phyloP scores from a whole-genome alignment of 2,329 filamentous ascomycete genomes.

The Sclerotinia trifoliorum region DNA sequence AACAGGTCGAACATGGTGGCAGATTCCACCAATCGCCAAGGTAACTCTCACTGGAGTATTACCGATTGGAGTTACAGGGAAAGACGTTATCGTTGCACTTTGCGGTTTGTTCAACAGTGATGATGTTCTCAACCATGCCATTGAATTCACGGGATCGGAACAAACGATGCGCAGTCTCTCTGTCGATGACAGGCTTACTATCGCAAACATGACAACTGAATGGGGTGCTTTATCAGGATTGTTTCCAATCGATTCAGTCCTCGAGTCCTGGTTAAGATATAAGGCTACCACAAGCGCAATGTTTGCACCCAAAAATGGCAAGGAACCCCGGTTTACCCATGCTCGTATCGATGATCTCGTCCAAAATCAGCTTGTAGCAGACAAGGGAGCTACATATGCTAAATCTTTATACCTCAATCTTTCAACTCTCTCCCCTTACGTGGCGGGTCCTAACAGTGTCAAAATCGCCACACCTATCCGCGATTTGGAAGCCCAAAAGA shows the following conservation, averaged over 20 bases:
- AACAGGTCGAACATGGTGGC: constrained; percentile 82
- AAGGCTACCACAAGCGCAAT: constrained; percentile 74
- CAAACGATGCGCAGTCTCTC: constrained; percentile 72
- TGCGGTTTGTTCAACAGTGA: constrained; percentile 83
- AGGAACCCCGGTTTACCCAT: constrained; percentile 66
- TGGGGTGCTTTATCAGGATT: constrained; percentile 71
- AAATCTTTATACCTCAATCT: constrained; percentile 82
- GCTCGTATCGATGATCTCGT: constrained; percentile 70
- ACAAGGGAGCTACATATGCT: constrained; percentile 75
- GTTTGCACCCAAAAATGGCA: constrained; percentile 47
- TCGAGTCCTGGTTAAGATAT: constrained; percentile 70
- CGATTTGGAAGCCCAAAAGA: constrained; percentile 70
- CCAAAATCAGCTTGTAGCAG: constrained; percentile 64
- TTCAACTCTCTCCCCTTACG: constrained; percentile 77
- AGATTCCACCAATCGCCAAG: constrained; percentile 79
- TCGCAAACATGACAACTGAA: constrained; percentile 79
- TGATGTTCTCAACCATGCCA: constrained; percentile 85
- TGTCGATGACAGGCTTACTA: constrained; percentile 71
- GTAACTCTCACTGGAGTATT: constrained; percentile 74
- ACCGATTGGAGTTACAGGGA: constrained; percentile 79
- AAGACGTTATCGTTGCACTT: constrained; percentile 89
- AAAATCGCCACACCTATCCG: constrained; percentile 78
- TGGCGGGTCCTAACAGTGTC: constrained; percentile 87
- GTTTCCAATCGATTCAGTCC: constrained; percentile 75
- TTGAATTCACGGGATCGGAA: constrained; percentile 82